phyloP scores from a whole-genome alignment of 495 filamentous ascomycete genomes.

The Choiromyces venosus region DNA sequence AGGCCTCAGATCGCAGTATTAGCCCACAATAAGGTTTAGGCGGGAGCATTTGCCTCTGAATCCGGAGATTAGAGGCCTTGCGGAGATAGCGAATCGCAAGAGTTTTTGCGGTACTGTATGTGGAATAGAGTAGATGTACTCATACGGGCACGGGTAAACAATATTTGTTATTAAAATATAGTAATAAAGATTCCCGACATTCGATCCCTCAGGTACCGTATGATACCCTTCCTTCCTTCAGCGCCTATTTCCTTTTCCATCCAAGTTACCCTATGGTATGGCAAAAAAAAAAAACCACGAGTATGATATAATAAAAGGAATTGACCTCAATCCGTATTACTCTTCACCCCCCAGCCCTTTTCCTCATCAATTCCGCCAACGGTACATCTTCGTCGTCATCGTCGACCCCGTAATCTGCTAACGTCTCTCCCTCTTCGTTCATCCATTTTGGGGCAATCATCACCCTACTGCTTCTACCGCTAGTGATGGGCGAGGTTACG shows the following conservation, averaged over 20 bases:
- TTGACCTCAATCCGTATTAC: background rate
- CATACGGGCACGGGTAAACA: background rate
- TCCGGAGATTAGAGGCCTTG: no score
- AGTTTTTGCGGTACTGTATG: no score
- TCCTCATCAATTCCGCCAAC: slow-evolving; percentile 58
- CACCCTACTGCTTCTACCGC: slow-evolving; percentile 29
- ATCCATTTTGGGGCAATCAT: slow-evolving; percentile 56
- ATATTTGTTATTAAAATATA: background rate
- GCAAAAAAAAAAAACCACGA: background rate
- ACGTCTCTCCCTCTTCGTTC: slow-evolving; percentile 75
- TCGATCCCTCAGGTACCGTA: background rate
- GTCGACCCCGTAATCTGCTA: slow-evolving; percentile 88
- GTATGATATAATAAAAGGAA: background rate
- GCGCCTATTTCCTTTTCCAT: background rate
- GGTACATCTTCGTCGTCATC: slow-evolving; percentile 68
- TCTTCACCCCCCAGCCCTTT: slow-evolving; percentile 42
- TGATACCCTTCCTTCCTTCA: background rate
- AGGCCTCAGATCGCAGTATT: no score
- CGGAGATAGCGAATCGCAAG: no score
- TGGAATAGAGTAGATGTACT: no score
- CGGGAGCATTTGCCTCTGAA: no score
- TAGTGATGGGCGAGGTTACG: slow-evolving; percentile 39
- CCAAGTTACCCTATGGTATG: background rate
- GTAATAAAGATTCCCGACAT: background rate
- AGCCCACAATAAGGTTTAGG: no score